Evolutionary conservation across 2,329 filamentous ascomycete genomes (phyloP), one percentile per base, ranked within the genome.

Genomic region (Aureobasidium uvarum): DNA sequence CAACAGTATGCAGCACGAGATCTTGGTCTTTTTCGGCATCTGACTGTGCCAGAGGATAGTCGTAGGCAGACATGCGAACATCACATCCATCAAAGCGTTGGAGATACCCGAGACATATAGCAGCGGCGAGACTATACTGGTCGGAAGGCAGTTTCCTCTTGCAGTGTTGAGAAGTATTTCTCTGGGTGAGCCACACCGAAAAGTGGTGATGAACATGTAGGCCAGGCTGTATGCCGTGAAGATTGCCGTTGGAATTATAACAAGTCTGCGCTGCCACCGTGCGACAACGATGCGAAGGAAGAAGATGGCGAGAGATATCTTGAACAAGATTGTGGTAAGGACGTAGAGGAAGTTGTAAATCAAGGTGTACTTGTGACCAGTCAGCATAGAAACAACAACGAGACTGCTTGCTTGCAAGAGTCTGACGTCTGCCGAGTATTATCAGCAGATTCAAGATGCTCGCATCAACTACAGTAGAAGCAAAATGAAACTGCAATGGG

Each of bases 251-350:
- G 43, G 18, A n/a, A 18, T 46, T 10, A 38, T 8, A 5, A 62
- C 52, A 11, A 51, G 20, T 16, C 33, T 13, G 25, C 59, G 43
- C 38, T 67, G 66, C 66, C 66, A 67, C 25, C 31, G 33, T 18
- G 18, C 45, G 25, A 64, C 39, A 23, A 64, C 58, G 52, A 45
- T 45, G 43, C 43, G 43, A 13, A 45, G 43, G 43, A 45, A 45
- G 43, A 45, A 16, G 43, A 45, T 56, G 50, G 64, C 64, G 7
- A 67, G n/a, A 11, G 59, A 46, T 23, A 67, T 64, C 45, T 67
- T 67, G 54, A 67, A 56, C n/a, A 66, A 46, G 36, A 66, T 46
- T n/a, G 60, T 60, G 43, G 65, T 65, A 33, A 66, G 36, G 28
- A 64, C 20, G 28, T 67, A 67, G 31, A 60, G 43, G 7, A 55